Conservation (phyloP, 2,329 filamentous ascomycete genomes). For the Aschersonia sp. region DNA sequence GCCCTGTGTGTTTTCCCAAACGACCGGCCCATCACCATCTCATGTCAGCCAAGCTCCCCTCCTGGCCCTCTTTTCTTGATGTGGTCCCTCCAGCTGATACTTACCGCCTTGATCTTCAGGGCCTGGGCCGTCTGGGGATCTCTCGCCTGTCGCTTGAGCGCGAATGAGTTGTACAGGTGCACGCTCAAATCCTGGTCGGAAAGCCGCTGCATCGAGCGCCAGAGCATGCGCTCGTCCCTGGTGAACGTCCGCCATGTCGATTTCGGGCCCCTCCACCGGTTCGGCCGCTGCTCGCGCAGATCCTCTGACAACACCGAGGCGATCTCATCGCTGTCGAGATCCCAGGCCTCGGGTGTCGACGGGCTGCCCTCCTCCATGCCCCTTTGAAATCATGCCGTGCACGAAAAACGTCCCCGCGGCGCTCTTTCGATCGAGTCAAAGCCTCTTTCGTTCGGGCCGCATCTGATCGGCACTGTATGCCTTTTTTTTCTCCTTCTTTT, state of each 20-base stretch:
- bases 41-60: too few species aligned
- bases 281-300: slow-evolving; percentile 40
- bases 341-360: slow-evolving; percentile 15
- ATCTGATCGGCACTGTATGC: too few species aligned
- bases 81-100: background rate
- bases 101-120: slow-evolving; percentile 14
- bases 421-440: too few species aligned
- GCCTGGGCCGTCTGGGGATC: slow-evolving; percentile 12
- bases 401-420: too few species aligned
- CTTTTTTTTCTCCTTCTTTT: too few species aligned
- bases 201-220: slow-evolving; percentile 46
- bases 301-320: slow-evolving; percentile 31
- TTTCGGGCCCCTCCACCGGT: slow-evolving; percentile 54
- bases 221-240: slow-evolving; percentile 45
- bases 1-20: slow-evolving; percentile 7
- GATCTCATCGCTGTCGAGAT: slow-evolving; percentile 30
- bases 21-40: too few species aligned
- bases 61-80: too few species aligned
- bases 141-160: slow-evolving; percentile 35
- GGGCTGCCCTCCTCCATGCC: background rate
- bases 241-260: slow-evolving; percentile 54
- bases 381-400: too few species aligned
- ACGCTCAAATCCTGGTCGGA: slow-evolving; percentile 52
- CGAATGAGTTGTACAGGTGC: slow-evolving; percentile 69
- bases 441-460: too few species aligned